Evolutionary conservation across 345 rosid genomes (phyloP).

Genomic region (Hibiscus trionum): DNA sequence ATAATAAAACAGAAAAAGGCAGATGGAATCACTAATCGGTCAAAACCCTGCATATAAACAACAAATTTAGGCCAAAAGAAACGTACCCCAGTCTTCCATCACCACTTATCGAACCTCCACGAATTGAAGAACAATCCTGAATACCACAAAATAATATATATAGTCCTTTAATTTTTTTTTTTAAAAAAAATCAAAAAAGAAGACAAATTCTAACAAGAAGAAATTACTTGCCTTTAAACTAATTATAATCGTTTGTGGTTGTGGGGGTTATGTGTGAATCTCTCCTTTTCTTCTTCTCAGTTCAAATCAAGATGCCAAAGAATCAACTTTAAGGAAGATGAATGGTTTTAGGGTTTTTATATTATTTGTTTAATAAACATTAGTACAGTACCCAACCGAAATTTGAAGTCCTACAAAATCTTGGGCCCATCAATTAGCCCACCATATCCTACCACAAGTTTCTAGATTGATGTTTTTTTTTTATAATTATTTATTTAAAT

Average conservation of each 20-base stretch:
- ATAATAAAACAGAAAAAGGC: not conserved
- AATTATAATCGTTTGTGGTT: not conserved
- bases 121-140: slow-evolving; percentile 9
- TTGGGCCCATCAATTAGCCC: no score
- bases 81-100: slow-evolving; percentile 45
- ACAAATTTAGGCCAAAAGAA: not conserved
- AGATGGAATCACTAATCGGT: not conserved
- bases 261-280: not conserved
- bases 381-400: no score
- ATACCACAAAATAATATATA: not conserved
- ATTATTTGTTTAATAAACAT: not conserved
- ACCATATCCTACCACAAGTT: no score
- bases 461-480: no score
- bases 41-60: not conserved
- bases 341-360: not conserved
- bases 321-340: not conserved
- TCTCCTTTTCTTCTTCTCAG: not conserved
- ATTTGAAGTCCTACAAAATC: no score
- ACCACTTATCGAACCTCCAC: not conserved
- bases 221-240: not conserved
- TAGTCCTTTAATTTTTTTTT: no score
- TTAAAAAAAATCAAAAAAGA: not conserved
- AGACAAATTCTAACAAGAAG: not conserved
- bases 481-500: no score
- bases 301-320: slow-evolving; percentile 1